Conservation (phyloP, 148 eudicot genomes). For the Persicaria maculosa region DNA sequence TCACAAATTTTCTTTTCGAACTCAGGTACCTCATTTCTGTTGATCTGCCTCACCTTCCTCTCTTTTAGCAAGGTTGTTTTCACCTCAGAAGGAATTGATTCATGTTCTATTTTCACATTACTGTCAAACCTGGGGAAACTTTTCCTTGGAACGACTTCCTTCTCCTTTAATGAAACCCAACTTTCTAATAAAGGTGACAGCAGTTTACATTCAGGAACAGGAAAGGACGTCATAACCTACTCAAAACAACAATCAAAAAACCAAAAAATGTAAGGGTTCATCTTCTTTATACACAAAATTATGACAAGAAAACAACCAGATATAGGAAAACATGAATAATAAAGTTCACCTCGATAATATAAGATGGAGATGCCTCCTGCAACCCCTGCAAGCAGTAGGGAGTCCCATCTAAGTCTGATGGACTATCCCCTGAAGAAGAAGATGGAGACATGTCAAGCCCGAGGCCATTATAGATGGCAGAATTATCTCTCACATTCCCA, state of each 20-base stretch:
- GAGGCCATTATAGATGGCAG: constrained; percentile 39
- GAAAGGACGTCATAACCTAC: constrained; percentile 37
- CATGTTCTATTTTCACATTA: constrained; percentile 12
- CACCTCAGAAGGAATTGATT: constrained; percentile 10
- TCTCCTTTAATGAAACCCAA: constrained; percentile 17
- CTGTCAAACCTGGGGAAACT: constrained; percentile 1
- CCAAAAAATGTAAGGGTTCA: background rate
- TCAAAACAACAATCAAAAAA: constrained; percentile 7
- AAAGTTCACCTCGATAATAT: constrained; percentile 32
- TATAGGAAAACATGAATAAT: constrained; percentile 1
- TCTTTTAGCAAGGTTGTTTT: constrained; percentile 19
- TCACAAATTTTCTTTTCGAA: constrained; percentile 17
- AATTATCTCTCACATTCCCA: constrained; percentile 21
- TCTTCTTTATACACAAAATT: background rate
- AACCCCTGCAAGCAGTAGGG: constrained; percentile 16
- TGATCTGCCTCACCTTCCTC: constrained; percentile 18
- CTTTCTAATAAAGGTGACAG: constrained; percentile 34
- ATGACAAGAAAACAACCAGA: constrained; percentile 6
- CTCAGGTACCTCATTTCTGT: constrained; percentile 15
- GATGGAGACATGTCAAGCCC: constrained; percentile 45
- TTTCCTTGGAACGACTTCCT: constrained; percentile 13
- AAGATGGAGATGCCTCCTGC: constrained; percentile 30
- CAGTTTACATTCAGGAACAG: constrained; percentile 19
- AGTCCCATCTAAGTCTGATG: constrained; percentile 17
- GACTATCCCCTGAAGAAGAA: constrained; percentile 30